Percentiles rank a stretch among this genome's conserved stretches.
Evolutionary conservation across 768 basidiomycete genomes (phyloP).

Genomic region (Boletus vermiculosoides): DNA sequence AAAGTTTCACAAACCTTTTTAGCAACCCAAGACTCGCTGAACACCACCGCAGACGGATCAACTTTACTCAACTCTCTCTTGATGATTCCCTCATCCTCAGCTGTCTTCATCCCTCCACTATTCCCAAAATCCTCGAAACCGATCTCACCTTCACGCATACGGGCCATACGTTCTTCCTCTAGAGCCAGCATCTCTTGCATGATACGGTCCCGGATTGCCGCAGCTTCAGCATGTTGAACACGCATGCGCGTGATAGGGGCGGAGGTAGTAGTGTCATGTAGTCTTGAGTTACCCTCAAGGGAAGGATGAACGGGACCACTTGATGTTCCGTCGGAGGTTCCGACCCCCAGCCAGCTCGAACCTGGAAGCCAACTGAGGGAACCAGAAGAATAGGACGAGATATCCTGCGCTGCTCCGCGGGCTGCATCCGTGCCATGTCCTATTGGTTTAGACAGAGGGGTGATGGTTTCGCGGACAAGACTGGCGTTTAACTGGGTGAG

Average conservation of each 20-base stretch:
- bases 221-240: conserved; percentile 78
- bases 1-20: conserved; percentile 69
- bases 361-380: conserved; percentile 54
- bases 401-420: conserved; percentile 11
- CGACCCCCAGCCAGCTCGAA: conserved; percentile 47
- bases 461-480: conserved; percentile 55
- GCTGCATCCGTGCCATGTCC: conserved; percentile 2
- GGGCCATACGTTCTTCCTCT: conserved; percentile 94
- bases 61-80: conserved; percentile 89
- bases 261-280: conserved; percentile 29
- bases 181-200: conserved; percentile 98
- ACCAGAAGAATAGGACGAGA: conserved; percentile 21
- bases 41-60: conserved; percentile 94
- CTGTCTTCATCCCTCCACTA: conserved; percentile 53
- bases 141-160: conserved; percentile 79
- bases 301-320: conserved; percentile 33
- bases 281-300: conserved; percentile 23
- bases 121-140: conserved; percentile 51
- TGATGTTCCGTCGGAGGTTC: conserved; percentile 22
- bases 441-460: conserved; percentile 18
- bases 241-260: conserved; percentile 55
- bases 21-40: conserved; percentile 90
- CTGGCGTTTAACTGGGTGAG: conserved; percentile 92
- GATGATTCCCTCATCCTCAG: conserved; percentile 93
- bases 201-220: conserved; percentile 89